Conservation (phyloP, 192 early-diverging fungal genomes). For the Coemansia sp. region DNA sequence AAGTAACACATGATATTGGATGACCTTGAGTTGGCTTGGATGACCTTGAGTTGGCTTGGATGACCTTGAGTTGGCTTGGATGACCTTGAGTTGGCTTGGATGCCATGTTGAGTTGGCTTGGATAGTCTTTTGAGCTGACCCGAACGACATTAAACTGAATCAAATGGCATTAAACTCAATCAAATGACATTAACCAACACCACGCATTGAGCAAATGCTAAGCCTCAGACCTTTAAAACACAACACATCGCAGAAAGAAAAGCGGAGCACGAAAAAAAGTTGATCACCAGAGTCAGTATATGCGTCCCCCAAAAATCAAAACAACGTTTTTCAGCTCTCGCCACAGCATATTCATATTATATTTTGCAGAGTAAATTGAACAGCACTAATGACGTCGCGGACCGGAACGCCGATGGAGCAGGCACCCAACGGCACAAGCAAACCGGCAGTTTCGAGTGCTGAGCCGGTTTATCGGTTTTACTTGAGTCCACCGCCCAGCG, state of each 20-base stretch:
- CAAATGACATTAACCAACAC: not conserved
- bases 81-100: too few species aligned
- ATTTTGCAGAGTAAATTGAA: slow-evolving; percentile 2
- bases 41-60: too few species aligned
- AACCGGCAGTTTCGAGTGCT: slow-evolving; percentile 15
- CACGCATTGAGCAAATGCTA: not conserved
- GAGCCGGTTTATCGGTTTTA: slow-evolving; percentile 52
- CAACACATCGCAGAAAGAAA: not conserved
- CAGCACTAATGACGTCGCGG: slow-evolving; percentile 19
- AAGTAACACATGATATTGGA: too few species aligned
- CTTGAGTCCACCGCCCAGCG: slow-evolving; percentile 41
- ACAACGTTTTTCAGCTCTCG: slow-evolving; percentile 4
- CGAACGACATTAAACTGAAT: too few species aligned
- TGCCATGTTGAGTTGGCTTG: too few species aligned
- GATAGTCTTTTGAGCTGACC: too few species aligned
- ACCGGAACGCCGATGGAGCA: slow-evolving; percentile 38
- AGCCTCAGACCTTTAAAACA: not conserved
- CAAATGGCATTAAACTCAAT: too few species aligned
- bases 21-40: too few species aligned
- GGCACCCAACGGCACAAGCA: slow-evolving; percentile 6
- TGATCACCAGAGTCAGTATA: slow-evolving; percentile 2
- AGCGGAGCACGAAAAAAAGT: not conserved
- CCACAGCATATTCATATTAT: not conserved
- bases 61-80: too few species aligned
- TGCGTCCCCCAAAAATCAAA: slow-evolving; percentile 8